Base-by-base conservation (phyloP, 2,329 filamentous ascomycete genomes). In the Rasamsonia emersonii region DNA sequence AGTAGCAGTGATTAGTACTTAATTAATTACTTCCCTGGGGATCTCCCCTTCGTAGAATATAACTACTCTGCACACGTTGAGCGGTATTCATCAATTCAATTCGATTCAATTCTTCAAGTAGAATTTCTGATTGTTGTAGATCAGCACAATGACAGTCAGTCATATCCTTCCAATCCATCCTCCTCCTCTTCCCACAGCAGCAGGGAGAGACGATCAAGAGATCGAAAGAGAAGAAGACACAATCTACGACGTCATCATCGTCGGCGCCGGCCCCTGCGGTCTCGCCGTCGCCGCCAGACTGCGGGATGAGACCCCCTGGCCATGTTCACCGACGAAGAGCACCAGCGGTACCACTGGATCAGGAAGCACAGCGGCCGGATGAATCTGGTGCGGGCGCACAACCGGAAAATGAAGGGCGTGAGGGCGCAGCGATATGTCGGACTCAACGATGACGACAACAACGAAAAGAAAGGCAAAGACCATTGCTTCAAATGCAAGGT, bases 241-340 rank as follows among this genome's bases (percentile, higher is more conserved):
- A 11, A 24, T 58, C 33, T 46, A 46, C 55, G 80, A 86, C 49
- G 74, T 86, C 5, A 59, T 84, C 36, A 80, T 86, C 49, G 61
- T 88, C 24, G 83, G 83, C 6, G 81, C 77, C 5, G 83, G 84
- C 0, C 82, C 83, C 3, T 82, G 77, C 42, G 82, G 82, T 4
- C 74, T 89, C 3, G 81, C 80, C 4, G 73, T 82, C 4, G 81
- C 84, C 6, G 76, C 82, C 1, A 72, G 83, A 3, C 68, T 89
- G 1, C 70, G 73, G 24, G 83, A 89, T 56, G 67, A 71, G 33
- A 82, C 80, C 0, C 83, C 83, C 0, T 83, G 0, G 82, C 83
- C 2, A 74, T 86, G 32, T 89, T 89, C 58, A 88, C 83, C 0
- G 82, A 89, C 49, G 81, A 84, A 43, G 84, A 89, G 49, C 82